Base-by-base conservation (phyloP, 768 basidiomycete species). In the Ephemerocybe angulata region DNA sequence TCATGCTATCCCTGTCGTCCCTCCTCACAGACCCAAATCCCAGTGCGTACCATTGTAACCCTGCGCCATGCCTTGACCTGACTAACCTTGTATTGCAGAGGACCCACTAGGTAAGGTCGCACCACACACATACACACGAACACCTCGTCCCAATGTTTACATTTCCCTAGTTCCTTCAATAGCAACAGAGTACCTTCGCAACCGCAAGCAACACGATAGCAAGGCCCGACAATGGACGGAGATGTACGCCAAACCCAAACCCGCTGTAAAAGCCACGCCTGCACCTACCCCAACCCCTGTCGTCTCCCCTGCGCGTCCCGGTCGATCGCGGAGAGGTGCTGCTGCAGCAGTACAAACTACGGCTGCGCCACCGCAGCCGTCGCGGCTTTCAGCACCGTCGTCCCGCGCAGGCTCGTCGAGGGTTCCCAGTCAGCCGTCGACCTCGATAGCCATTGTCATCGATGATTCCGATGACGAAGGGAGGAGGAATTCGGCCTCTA, bases 21-120 rank as follows among this genome's bases (percentile, higher is more conserved):
- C 82, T 98, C 11, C 76, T 98, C 48, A 94, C 93, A 11, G 94
- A 97, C 62, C 94, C 94, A 0, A 98, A 98, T 73, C 94, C 94
- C 1, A 80, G 92, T 93, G 66, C 57, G 90, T 77, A 30, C 44
- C 35, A 28, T 35, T 30, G 24, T 27, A 27, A 25, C 52, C 50
- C 4, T 21, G n/a, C 28, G 6, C n/a, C 21, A 22, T 4, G 21
- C n/a, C 44, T 35, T 49, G 33, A 35, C 38, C 25, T 30, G 30
- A 54, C 49, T 54, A 25, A 55, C 53, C 47, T 24, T 42, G 46
- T 64, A 42, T 58, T 61, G 48, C 60, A 89, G 88, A 82, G 64
- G 88, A 90, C 62, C 88, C 88, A 0, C 70, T 89, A 62, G 87
- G 86, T 87, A 65, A 59, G 75, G 4, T 37, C 21, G 40, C 11